Percentiles rank a stretch among this genome's conserved stretches.
Conservation (phyloP, 768 basidiomycete species). For the Russula earlei region DNA sequence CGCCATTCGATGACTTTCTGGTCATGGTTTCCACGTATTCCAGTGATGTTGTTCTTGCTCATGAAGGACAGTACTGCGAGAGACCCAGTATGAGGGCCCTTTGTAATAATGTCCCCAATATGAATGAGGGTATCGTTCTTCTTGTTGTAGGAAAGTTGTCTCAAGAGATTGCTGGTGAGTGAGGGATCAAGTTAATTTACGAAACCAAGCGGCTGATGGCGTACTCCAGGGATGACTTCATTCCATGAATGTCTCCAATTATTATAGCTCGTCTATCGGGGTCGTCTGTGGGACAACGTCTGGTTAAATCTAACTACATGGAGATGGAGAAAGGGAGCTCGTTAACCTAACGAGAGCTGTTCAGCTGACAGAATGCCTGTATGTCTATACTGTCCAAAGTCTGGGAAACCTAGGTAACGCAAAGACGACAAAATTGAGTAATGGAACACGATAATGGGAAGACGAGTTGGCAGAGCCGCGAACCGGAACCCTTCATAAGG, state of each 20-base stretch:
- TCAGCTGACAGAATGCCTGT: slow-evolving; percentile 35
- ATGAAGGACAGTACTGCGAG: slow-evolving; percentile 57
- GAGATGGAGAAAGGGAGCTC: not conserved
- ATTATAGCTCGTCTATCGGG: slow-evolving; percentile 52
- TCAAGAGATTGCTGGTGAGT: slow-evolving; percentile 47
- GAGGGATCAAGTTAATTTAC: slow-evolving; percentile 1
- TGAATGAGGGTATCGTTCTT: slow-evolving; percentile 64
- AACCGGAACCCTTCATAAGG: slow-evolving; percentile 4
- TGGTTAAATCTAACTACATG: not conserved
- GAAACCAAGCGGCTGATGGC: slow-evolving; percentile 21
- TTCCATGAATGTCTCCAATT: slow-evolving; percentile 87
- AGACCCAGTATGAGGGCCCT: slow-evolving; percentile 52
- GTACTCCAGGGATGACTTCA: slow-evolving; percentile 57
- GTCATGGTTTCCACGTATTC: slow-evolving; percentile 93
- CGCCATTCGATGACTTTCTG: slow-evolving; percentile 87
- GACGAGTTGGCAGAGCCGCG: not conserved
- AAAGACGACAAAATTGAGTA: not conserved
- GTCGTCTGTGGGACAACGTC: slow-evolving; percentile 32
- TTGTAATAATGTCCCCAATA: slow-evolving; percentile 75
- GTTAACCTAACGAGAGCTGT: slow-evolving; percentile 48
- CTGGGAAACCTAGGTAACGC: slow-evolving; percentile 35
- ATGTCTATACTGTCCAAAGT: slow-evolving; percentile 44
- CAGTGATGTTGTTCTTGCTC: slow-evolving; percentile 51
- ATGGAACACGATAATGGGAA: not conserved
- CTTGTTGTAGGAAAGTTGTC: slow-evolving; percentile 49